A percentile compares a stretch with the other conserved stretches of the same genome.
These are phyloP conservation scores for Rhododendron molle DNA, from an alignment of 148 eudicot species.

Conservation along the genomic window DNA sequence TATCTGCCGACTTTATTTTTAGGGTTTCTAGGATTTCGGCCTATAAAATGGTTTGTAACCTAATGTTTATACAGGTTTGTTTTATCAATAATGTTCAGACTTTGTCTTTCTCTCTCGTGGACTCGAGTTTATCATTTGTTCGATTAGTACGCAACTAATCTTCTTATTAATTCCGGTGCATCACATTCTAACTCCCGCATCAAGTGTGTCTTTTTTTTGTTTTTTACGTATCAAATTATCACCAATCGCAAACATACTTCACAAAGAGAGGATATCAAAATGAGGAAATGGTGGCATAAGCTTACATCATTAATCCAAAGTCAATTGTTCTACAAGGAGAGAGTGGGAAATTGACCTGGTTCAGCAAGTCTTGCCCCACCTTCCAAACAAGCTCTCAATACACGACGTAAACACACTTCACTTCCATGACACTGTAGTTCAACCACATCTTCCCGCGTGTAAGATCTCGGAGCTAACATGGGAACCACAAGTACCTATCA, in stretches of 20 bases:
- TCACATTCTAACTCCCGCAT: background rate
- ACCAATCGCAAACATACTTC: background rate
- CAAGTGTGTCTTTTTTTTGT: background rate
- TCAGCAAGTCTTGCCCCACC: slow-evolving; percentile 96
- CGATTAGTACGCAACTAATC: too few species aligned
- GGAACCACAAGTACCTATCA: slow-evolving; percentile 77
- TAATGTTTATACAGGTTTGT: too few species aligned
- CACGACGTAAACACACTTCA: slow-evolving; percentile 90
- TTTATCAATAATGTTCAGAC: too few species aligned
- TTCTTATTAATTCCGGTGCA: too few species aligned
- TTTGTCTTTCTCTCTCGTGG: too few species aligned
- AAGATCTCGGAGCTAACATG: slow-evolving; percentile 96
- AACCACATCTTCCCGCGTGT: slow-evolving; percentile 94
- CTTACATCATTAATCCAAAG: background rate
- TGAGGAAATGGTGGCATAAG: background rate
- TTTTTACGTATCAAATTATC: background rate
- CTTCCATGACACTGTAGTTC: slow-evolving; percentile 99
- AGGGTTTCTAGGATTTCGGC: too few species aligned
- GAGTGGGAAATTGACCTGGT: slow-evolving; percentile 54
- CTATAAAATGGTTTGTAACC: too few species aligned
- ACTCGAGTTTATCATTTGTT: too few species aligned
- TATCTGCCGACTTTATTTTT: too few species aligned
- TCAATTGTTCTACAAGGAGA: background rate
- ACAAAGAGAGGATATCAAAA: background rate
- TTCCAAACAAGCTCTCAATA: slow-evolving; percentile 82